These are phyloP conservation scores for Colletotrichum falcatum DNA, from an alignment of 2,329 filamentous ascomycete genomes.

Conservation along the genomic window DNA sequence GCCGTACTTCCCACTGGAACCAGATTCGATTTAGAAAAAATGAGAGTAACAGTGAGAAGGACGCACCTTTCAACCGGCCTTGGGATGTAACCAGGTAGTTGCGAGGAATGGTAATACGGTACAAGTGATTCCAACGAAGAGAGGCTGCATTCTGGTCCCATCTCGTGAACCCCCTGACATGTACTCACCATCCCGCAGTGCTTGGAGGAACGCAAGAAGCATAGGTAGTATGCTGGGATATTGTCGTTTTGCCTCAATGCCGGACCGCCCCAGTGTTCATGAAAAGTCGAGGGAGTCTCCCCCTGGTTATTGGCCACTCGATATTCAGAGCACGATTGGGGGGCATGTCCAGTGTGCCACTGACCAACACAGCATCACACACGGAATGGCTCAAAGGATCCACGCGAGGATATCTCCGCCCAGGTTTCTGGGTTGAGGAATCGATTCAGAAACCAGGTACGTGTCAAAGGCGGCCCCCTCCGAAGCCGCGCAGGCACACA, in stretches of 20 bases:
- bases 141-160: too few relatives aligned
- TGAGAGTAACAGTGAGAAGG: neutral
- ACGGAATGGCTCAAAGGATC: too few relatives aligned
- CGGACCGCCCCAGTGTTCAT: neutral
- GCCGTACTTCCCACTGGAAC: neutral
- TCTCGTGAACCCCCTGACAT: too few relatives aligned
- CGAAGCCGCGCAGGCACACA: too few relatives aligned
- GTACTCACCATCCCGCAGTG: neutral
- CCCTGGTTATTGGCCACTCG: too few relatives aligned
- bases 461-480: too few relatives aligned
- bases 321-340: neutral
- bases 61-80: accelerated
- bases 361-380: neutral
- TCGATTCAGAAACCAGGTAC: too few relatives aligned
- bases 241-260: neutral
- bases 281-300: neutral
- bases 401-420: neutral
- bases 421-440: neutral
- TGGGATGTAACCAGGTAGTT: too few relatives aligned
- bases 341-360: neutral
- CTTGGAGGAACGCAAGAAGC: too few relatives aligned
- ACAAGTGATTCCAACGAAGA: too few relatives aligned
- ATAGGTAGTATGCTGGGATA: neutral
- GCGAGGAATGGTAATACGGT: too few relatives aligned
- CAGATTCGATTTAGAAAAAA: neutral